Evolutionary conservation across 768 basidiomycete genomes (phyloP), one percentile per base, ranked within the genome.

Genomic region (Lentinula sp.): DNA sequence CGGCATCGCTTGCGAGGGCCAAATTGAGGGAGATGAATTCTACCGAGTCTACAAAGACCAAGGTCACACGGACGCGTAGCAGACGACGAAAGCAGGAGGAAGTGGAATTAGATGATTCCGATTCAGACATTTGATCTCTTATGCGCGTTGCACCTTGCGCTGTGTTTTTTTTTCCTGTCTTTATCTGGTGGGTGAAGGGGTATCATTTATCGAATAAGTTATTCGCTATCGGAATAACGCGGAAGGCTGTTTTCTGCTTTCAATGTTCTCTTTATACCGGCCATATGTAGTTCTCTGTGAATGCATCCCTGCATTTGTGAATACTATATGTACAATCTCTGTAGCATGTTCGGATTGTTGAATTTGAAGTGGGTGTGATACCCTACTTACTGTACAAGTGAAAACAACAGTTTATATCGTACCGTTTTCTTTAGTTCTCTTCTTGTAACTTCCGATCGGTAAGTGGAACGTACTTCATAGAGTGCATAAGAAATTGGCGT

Each of bases 391-490:
- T 2, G 15, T 43, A 43, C 2, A 43, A 4, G n/a, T 43, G 15
- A 5, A 15, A 43, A 5, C 3, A 13, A 4, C 11, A 15, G 6
- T 6, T 43, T 2, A 16, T 43, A 43, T 11, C 13, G n/a, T 8
- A 8, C 9, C 45, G 6, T 28, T 45, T 28, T 10, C 55, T 40
- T 21, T 18, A 37, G 6, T 18, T 0, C 18, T 42, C 10, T 13
- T 28, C 46, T 49, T 84, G 82, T 61, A 65, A 75, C n/a, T 81
- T 75, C 40, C 71, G 73, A 68, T 90, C 88, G 1, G 88, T 90
- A 64, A 90, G 70, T 0, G 87, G 87, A 11, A 89, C 86, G 67
- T 89, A 89, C 87, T 88, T 54, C 28, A 34, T 23, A 39, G 23
- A 10, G 11, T 28, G 49, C 49, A 37, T 59, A 48, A 48, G 34